A percentile compares a stretch with the other conserved stretches of the same genome.
Conservation (phyloP, 139 green algal genomes). For the Raphidocelis subcapitata region DNA sequence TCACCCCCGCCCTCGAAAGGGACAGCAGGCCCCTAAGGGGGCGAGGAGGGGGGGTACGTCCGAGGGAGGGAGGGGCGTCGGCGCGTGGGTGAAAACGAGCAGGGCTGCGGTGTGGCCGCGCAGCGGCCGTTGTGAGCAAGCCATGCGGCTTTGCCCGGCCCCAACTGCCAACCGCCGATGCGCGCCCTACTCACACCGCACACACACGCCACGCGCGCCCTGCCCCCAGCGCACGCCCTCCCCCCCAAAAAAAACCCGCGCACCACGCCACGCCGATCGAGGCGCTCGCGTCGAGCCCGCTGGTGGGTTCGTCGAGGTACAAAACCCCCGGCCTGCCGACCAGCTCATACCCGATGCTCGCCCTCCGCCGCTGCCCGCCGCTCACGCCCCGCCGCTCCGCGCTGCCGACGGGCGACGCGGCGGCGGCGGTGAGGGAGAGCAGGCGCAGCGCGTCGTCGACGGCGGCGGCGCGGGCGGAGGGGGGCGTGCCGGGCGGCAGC, state of each 20-base stretch:
- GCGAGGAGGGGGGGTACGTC: no score
- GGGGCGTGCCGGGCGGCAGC: background rate
- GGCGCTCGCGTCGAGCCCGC: slow-evolving; percentile 38
- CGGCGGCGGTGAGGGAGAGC: slow-evolving; percentile 1
- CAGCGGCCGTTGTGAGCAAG: no score
- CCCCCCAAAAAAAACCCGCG: no score
- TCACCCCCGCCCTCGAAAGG: background rate
- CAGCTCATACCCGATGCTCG: slow-evolving; percentile 36
- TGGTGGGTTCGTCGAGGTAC: slow-evolving; percentile 52
- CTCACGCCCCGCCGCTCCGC: background rate
- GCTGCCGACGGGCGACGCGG: background rate
- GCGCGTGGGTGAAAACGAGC: no score
- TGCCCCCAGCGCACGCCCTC: no score
- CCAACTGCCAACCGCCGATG: no score
- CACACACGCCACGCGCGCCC: no score
- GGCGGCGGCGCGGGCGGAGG: background rate
- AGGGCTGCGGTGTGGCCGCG: no score
- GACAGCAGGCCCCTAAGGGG: background rate
- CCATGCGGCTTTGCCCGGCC: no score
- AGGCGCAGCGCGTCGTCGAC: background rate
- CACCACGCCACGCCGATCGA: slow-evolving; percentile 12
- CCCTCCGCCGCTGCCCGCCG: slow-evolving; percentile 40
- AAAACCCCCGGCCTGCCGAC: slow-evolving; percentile 28
- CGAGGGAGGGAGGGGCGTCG: no score
- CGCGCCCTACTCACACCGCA: no score